Conservation (phyloP, 768 basidiomycete genomes). For the Lactarius akahatsu region DNA sequence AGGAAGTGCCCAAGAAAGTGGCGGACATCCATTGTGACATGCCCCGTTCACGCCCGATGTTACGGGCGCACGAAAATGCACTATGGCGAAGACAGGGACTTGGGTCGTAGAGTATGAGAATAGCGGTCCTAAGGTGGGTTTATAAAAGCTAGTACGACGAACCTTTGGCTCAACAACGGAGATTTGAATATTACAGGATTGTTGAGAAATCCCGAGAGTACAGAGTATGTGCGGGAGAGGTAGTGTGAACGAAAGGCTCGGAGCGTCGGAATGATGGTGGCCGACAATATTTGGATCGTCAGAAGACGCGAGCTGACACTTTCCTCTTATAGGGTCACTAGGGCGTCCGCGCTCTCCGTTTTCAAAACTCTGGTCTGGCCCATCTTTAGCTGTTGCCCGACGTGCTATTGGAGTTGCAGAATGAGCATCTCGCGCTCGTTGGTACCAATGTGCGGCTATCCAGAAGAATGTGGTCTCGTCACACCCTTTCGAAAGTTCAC, state of each 20-base stretch:
- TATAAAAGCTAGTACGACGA: neutral
- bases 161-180: neutral
- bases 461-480: no score
- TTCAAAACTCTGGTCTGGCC: no score
- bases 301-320: no score
- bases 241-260: neutral
- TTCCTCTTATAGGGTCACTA: no score
- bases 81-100: neutral
- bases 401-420: no score
- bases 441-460: no score
- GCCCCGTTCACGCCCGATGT: neutral
- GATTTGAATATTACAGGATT: neutral
- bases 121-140: no score
- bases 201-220: neutral
- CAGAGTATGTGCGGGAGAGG: neutral
- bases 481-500: no score
- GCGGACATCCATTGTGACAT: constrained; percentile 48
- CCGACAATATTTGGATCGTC: no score
- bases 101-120: neutral
- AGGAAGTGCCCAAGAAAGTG: constrained; percentile 74
- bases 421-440: no score
- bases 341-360: no score
- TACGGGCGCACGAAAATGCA: neutral
- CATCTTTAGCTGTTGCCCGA: no score
- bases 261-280: neutral